A percentile compares a stretch with the other conserved stretches of the same genome.
Conservation (phyloP, 1,139 yeast species). For the Taiozyma sp. region DNA sequence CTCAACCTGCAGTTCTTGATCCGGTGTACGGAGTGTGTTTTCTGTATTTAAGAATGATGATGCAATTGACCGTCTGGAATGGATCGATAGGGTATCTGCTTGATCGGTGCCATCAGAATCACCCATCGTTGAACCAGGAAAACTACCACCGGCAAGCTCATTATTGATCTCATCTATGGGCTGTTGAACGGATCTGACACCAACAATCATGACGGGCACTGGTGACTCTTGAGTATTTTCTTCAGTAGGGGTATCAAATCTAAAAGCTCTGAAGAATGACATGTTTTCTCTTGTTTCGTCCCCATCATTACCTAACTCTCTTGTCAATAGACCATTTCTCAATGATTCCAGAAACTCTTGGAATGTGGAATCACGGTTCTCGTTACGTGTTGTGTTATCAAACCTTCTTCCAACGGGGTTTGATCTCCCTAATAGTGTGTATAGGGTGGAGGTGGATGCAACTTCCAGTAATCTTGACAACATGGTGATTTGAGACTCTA, state of each 20-base stretch:
- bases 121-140: not conserved
- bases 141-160: not conserved
- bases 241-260: constrained; percentile 34
- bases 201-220: constrained; percentile 54
- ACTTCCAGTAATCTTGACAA: constrained; percentile 39
- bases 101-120: not conserved
- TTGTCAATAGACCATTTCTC: constrained; percentile 35
- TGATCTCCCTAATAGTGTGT: constrained; percentile 32
- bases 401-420: constrained; percentile 25
- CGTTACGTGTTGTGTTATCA: constrained; percentile 20
- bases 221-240: not conserved
- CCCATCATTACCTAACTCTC: constrained; percentile 28
- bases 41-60: not conserved
- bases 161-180: constrained; percentile 8
- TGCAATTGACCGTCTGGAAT: not conserved
- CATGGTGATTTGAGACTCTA: constrained; percentile 35
- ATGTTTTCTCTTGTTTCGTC: constrained; percentile 17
- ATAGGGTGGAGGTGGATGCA: constrained; percentile 44
- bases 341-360: constrained; percentile 35
- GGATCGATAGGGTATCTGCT: not conserved
- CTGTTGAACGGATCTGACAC: constrained; percentile 40
- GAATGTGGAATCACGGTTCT: constrained; percentile 28
- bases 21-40: not conserved
- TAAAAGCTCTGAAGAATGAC: constrained; percentile 50
- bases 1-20: not conserved